phyloP scores from a whole-genome alignment of 208 protist genomes.

The Trypanosoma conorhini region DNA sequence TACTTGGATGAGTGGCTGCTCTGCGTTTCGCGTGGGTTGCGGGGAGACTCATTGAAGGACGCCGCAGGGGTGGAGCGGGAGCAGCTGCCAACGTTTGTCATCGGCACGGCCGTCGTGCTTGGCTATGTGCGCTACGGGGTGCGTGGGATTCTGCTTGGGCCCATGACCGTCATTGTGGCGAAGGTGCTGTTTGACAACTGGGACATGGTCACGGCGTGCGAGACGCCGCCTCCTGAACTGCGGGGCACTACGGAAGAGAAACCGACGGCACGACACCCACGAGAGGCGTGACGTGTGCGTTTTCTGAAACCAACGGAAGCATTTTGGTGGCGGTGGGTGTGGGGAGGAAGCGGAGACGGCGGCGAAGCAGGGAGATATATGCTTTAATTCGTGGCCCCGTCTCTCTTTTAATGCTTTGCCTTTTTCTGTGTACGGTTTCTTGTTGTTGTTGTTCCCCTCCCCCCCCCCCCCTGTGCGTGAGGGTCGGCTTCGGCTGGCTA shows the following conservation, averaged over 20 bases:
- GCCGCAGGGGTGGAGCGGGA: conserved; percentile 29
- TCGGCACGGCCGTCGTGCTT: conserved; percentile 58
- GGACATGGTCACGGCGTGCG: conserved; percentile 42
- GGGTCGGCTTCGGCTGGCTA: neutral
- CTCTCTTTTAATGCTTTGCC: neutral
- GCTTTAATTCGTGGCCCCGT: no score
- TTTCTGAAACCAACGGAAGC: no score
- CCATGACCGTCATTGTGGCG: conserved; percentile 70
- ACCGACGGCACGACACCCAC: neutral
- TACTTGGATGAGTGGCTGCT: conserved; percentile 69
- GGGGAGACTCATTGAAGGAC: conserved; percentile 33
- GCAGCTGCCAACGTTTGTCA: conserved; percentile 57
- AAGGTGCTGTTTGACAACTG: conserved; percentile 79
- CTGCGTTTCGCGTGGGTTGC: conserved; percentile 50
- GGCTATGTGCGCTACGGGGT: conserved; percentile 65
- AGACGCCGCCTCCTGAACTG: neutral
- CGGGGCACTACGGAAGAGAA: neutral
- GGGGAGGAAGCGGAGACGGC: no score
- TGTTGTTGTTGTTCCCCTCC: conserved; percentile 12
- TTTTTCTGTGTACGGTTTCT: neutral
- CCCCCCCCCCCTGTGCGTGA: neutral
- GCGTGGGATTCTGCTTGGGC: conserved; percentile 65
- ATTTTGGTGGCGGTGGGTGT: no score
- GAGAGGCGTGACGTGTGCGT: neutral
- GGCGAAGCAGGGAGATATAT: no score